phyloP scores from a whole-genome alignment of 2,329 filamentous ascomycete species.

The Exophiala sp. region DNA sequence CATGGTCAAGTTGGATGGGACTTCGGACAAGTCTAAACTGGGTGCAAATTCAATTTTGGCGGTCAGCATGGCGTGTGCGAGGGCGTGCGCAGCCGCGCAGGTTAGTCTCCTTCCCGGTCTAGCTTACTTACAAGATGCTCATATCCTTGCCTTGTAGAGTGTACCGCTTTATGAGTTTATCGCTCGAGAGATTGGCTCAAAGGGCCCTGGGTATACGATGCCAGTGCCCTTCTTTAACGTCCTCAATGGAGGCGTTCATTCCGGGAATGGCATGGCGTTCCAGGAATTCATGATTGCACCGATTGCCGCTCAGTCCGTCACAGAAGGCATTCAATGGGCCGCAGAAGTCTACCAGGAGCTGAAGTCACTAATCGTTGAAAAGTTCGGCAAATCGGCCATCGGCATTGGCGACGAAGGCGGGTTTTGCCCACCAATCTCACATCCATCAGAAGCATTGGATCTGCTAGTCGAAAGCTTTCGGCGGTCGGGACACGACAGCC shows the following conservation, averaged over 20 bases:
- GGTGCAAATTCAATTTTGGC: constrained; percentile 87
- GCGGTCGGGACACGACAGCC: constrained; percentile 31
- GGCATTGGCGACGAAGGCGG: constrained; percentile 38
- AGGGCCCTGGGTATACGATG: constrained; percentile 52
- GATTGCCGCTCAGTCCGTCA: constrained; percentile 43
- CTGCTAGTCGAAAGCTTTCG: constrained; percentile 32
- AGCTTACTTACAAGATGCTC: background rate
- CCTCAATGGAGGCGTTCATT: constrained; percentile 50
- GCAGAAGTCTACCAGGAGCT: constrained; percentile 35
- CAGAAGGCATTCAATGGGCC: constrained; percentile 33
- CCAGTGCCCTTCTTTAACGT: constrained; percentile 60
- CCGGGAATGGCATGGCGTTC: constrained; percentile 49
- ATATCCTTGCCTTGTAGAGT: constrained; percentile 15
- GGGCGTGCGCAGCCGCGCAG: constrained; percentile 55
- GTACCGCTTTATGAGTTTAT: constrained; percentile 58
- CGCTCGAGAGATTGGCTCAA: constrained; percentile 47
- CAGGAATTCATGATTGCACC: constrained; percentile 35
- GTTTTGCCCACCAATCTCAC: constrained; percentile 36
- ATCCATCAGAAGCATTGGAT: constrained; percentile 36
- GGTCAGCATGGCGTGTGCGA: constrained; percentile 74
- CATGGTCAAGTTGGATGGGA: constrained; percentile 60
- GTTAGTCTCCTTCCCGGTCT: constrained; percentile 20
- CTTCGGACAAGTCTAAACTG: constrained; percentile 80
- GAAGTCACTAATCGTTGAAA: constrained; percentile 32
- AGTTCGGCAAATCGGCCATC: constrained; percentile 34